Conservation (phyloP, 2,329 filamentous ascomycete species). For the Nemania sp. region DNA sequence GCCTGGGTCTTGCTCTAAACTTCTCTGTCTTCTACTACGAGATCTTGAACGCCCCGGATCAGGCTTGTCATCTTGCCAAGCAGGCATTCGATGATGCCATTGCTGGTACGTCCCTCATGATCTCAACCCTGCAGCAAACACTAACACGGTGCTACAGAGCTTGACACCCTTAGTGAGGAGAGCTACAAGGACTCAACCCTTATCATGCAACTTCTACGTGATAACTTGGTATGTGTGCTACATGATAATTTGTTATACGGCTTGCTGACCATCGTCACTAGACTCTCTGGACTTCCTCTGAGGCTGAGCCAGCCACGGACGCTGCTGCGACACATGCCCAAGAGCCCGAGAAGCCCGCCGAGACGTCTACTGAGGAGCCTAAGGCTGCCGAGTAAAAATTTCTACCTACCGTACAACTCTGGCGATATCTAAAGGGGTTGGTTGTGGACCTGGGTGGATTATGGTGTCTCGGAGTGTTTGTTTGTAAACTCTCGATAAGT, state of each 20-base stretch:
- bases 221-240: slow-evolving; percentile 76
- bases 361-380: slow-evolving; percentile 64
- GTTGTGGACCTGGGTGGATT: slow-evolving; percentile 54
- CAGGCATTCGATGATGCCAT: slow-evolving; percentile 96
- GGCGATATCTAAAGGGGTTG: slow-evolving; percentile 49
- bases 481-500: slow-evolving; percentile 55
- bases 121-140: not conserved
- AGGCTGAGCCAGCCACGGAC: slow-evolving; percentile 76
- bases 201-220: slow-evolving; percentile 97
- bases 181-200: slow-evolving; percentile 99
- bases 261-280: slow-evolving; percentile 44
- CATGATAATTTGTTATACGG: not conserved
- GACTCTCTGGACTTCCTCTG: slow-evolving; percentile 99
- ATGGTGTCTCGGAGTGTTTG: slow-evolving; percentile 68
- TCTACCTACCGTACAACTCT: slow-evolving; percentile 45
- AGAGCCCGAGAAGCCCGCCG: slow-evolving; percentile 61
- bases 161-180: slow-evolving; percentile 96
- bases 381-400: slow-evolving; percentile 67
- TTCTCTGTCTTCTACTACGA: slow-evolving; percentile 99
- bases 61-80: slow-evolving; percentile 97
- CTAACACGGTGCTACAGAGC: slow-evolving; percentile 62
- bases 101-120: slow-evolving; percentile 62
- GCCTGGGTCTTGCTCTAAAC: slow-evolving; percentile 89
- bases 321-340: slow-evolving; percentile 58
- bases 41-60: slow-evolving; percentile 97